phyloP scores from a whole-genome alignment of 1,284 basidiomycete genomes.

The Cerrena zonata region DNA sequence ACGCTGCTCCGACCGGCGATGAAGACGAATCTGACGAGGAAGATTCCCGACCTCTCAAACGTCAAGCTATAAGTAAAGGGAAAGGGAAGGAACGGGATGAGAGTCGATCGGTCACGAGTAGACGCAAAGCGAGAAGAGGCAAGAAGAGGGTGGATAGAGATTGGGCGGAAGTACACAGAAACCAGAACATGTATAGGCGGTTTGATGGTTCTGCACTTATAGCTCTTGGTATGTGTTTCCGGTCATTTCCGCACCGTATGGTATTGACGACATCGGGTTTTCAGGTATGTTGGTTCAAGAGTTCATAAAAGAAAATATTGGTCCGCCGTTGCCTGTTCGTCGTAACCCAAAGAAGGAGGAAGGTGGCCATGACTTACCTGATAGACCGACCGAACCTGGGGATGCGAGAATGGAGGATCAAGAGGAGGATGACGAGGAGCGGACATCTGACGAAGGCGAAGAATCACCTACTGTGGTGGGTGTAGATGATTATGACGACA shows the following conservation, averaged over 20 bases:
- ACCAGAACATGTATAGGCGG: slow-evolving; percentile 65
- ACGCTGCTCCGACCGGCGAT: slow-evolving; percentile 6
- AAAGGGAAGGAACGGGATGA: slow-evolving; percentile 11
- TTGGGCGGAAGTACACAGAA: slow-evolving; percentile 7
- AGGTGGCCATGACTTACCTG: too few species aligned
- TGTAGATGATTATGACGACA: slow-evolving; percentile 11
- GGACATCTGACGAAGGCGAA: slow-evolving; percentile 6
- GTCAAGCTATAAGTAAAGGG: slow-evolving; percentile 1
- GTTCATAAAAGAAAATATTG: slow-evolving; percentile 38
- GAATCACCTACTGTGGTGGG: too few species aligned
- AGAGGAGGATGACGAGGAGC: slow-evolving; percentile 12
- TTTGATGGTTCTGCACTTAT: slow-evolving; percentile 69
- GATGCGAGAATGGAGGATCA: slow-evolving; percentile 6
- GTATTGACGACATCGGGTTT: neutral
- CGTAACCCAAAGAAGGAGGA: slow-evolving; percentile 40
- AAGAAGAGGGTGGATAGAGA: slow-evolving; percentile 16
- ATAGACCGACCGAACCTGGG: too few species aligned
- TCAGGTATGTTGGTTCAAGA: slow-evolving; percentile 66
- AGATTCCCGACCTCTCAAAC: neutral
- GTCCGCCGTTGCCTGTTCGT: slow-evolving; percentile 26
- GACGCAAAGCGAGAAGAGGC: neutral
- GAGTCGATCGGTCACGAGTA: neutral
- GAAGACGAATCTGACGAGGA: neutral
- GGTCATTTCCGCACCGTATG: neutral
- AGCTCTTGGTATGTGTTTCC: slow-evolving; percentile 49